A percentile compares a stretch with the other conserved stretches of the same genome.
Conservation (phyloP, 169 alveolate species). For the Plasmodium vivax region DNA sequence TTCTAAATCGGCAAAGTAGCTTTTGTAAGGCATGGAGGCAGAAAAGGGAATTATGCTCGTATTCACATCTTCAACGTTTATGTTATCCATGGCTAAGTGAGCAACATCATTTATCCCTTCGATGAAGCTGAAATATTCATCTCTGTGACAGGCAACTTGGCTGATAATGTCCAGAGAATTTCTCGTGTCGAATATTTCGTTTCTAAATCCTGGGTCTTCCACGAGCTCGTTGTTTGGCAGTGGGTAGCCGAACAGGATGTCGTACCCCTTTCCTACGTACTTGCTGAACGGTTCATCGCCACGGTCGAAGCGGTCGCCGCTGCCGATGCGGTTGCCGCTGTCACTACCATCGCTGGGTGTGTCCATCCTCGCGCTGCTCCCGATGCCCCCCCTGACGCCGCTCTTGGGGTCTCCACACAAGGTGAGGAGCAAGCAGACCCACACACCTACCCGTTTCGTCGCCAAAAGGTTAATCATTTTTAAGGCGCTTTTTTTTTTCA, state of each 20-base stretch:
- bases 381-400: background rate
- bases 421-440: background rate
- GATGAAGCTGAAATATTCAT: constrained; percentile 43
- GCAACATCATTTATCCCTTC: constrained; percentile 50
- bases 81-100: constrained; percentile 53
- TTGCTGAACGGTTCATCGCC: constrained; percentile 33
- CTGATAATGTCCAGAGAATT: constrained; percentile 9
- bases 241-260: constrained; percentile 66
- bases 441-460: background rate
- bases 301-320: background rate
- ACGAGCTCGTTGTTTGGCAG: constrained; percentile 65
- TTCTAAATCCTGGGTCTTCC: constrained; percentile 57
- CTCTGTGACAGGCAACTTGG: constrained; percentile 31
- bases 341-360: background rate
- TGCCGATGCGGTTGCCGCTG: background rate
- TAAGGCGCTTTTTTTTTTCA: background rate
- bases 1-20: constrained; percentile 63
- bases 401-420: background rate
- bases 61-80: constrained; percentile 47
- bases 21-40: constrained; percentile 65
- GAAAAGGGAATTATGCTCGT: constrained; percentile 38
- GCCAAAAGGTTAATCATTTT: background rate
- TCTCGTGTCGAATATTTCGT: constrained; percentile 30
- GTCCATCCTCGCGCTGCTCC: background rate
- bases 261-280: constrained; percentile 66